Conservation (phyloP, 768 basidiomycete genomes). For the Mycena kentingensis region DNA sequence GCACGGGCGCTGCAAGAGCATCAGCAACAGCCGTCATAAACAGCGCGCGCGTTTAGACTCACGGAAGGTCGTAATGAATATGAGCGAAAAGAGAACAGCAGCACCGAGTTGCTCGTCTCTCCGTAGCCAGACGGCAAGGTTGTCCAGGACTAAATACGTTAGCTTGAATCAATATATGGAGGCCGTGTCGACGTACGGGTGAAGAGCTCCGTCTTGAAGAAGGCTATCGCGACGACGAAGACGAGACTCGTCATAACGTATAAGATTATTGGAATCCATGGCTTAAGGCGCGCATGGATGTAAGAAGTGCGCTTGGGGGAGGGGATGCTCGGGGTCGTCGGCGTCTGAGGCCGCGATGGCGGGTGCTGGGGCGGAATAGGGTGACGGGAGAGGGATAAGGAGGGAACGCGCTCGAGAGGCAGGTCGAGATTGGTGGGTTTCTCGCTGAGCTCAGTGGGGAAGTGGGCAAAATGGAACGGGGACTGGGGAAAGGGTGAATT, state of each 20-base stretch:
- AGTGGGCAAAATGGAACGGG: slow-evolving; percentile 38
- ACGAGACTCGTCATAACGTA: slow-evolving; percentile 78
- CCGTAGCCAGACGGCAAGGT: slow-evolving; percentile 76
- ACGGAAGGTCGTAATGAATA: slow-evolving; percentile 89
- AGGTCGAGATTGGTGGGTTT: slow-evolving; percentile 30
- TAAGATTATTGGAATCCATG: slow-evolving; percentile 76
- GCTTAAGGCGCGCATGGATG: slow-evolving; percentile 44
- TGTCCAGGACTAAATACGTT: slow-evolving; percentile 66
- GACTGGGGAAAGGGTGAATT: too few relatives aligned
- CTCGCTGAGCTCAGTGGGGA: slow-evolving; percentile 29
- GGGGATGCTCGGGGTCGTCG: slow-evolving; percentile 22
- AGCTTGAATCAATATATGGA: slow-evolving; percentile 4
- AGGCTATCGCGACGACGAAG: slow-evolving; percentile 78
- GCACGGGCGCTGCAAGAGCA: slow-evolving; percentile 68
- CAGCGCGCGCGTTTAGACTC: slow-evolving; percentile 32
- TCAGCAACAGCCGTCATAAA: slow-evolving; percentile 5
- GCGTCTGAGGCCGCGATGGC: slow-evolving; percentile 1
- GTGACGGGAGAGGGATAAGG: slow-evolving; percentile 9
- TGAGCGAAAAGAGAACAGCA: slow-evolving; percentile 76
- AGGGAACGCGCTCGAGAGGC: slow-evolving; percentile 17
- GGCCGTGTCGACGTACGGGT: slow-evolving; percentile 65
- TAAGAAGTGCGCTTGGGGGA: slow-evolving; percentile 34
- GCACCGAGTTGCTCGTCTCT: slow-evolving; percentile 73
- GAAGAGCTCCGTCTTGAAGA: slow-evolving; percentile 84
- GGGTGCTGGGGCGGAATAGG: slow-evolving; percentile 8